These are phyloP conservation scores for Ophiostoma ips DNA, from an alignment of 2,329 filamentous ascomycete genomes.

Conservation along the genomic window DNA sequence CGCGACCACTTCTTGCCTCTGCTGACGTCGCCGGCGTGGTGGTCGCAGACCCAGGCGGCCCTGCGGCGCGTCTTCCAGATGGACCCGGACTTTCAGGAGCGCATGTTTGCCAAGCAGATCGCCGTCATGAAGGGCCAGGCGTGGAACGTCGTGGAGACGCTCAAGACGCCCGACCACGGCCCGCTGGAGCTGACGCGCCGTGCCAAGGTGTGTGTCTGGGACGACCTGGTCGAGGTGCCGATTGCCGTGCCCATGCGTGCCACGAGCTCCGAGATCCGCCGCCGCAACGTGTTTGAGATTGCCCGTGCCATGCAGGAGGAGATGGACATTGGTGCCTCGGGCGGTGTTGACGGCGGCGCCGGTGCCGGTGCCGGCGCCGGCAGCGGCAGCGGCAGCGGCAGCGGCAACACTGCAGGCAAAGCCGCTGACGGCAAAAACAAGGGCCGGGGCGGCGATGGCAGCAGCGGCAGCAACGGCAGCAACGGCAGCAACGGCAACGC, in stretches of 20 bases:
- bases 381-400: not conserved
- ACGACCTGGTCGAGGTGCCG: conserved; percentile 90
- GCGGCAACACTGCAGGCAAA: not conserved
- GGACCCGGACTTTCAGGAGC: conserved; percentile 92
- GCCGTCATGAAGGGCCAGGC: conserved; percentile 99
- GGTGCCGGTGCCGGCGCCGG: not conserved
- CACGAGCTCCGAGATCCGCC: conserved; percentile 71
- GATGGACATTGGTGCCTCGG: conserved; percentile 72
- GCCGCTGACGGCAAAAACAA: conserved; percentile 21
- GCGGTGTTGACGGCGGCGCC: not conserved
- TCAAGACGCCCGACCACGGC: conserved; percentile 85
- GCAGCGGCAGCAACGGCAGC: not conserved
- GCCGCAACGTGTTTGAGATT: conserved; percentile 27
- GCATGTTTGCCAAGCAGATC: conserved; percentile 97
- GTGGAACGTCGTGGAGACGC: conserved; percentile 96
- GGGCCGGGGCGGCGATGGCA: not conserved
- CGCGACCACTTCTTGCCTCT: conserved; percentile 91
- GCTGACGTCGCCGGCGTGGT: conserved; percentile 90
- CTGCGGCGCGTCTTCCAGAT: conserved; percentile 78
- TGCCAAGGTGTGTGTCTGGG: conserved; percentile 91
- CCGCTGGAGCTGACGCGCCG: conserved; percentile 81
- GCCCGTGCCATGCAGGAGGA: conserved; percentile 54
- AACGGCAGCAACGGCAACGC: conserved; percentile 18
- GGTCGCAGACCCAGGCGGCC: conserved; percentile 83
- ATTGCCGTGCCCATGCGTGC: conserved; percentile 81